phyloP scores from a whole-genome alignment of 345 rosid species.

The Chamaenerion angustifolium region DNA sequence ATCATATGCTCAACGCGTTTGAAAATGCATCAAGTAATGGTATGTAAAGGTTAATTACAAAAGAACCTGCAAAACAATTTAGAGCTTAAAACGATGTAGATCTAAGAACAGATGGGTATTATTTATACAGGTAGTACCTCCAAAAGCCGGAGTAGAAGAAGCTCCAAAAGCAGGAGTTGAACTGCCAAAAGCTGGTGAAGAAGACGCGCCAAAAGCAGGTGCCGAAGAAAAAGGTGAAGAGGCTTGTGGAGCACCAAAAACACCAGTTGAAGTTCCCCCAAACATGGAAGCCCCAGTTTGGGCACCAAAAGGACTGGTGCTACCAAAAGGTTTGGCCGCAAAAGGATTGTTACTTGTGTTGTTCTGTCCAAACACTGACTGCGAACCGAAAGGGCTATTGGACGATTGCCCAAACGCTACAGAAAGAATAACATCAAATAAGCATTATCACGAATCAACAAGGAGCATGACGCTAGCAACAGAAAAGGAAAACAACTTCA shows the following conservation, averaged over 20 bases:
- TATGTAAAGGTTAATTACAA: too few species aligned
- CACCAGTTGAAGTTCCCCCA: slow-evolving; percentile 84
- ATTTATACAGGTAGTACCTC: slow-evolving; percentile 26
- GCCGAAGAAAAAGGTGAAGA: slow-evolving; percentile 19
- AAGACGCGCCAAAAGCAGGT: slow-evolving; percentile 59
- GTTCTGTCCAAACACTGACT: slow-evolving; percentile 56
- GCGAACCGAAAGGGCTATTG: slow-evolving; percentile 11
- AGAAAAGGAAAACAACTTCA: neutral
- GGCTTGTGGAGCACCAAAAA: slow-evolving; percentile 52
- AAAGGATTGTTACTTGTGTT: slow-evolving; percentile 46
- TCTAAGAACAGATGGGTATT: too few species aligned
- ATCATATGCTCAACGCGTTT: too few species aligned
- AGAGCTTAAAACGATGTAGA: too few species aligned
- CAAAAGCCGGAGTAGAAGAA: slow-evolving; percentile 52
- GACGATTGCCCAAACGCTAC: slow-evolving; percentile 31
- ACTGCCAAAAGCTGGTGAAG: slow-evolving; percentile 36
- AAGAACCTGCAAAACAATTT: too few species aligned
- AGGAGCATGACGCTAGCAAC: neutral
- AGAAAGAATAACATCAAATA: slow-evolving; percentile 2
- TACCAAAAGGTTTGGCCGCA: slow-evolving; percentile 61
- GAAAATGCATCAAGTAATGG: too few species aligned
- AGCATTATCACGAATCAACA: neutral
- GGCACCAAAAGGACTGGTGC: slow-evolving; percentile 48
- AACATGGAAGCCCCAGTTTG: slow-evolving; percentile 60
- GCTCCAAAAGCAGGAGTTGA: slow-evolving; percentile 22